A percentile compares a stretch with the other conserved stretches of the same genome.
Conservation (phyloP, 2,329 filamentous ascomycete genomes). For the Purpureocillium lavendulum region DNA sequence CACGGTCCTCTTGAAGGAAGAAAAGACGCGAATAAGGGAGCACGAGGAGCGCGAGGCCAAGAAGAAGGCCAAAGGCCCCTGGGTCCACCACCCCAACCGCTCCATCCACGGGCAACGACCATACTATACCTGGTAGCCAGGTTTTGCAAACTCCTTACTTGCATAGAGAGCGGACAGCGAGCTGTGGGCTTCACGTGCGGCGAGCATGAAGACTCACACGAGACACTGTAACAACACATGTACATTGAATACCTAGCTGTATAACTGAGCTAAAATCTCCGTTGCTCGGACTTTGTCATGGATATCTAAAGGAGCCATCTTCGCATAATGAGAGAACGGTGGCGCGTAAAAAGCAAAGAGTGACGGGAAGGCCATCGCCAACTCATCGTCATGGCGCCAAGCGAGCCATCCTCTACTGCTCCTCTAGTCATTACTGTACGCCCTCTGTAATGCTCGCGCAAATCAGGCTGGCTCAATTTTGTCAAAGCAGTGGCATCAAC, state of each 20-base stretch:
- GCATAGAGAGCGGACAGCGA: neutral
- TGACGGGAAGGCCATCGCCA: no score
- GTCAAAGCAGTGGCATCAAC: no score
- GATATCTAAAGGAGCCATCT: no score
- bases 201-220: neutral
- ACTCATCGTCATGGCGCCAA: no score
- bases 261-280: slow-evolving; percentile 12
- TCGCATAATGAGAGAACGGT: no score
- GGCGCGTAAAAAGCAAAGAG: no score
- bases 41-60: slow-evolving; percentile 71
- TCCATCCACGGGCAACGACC: slow-evolving; percentile 77
- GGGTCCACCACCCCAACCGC: slow-evolving; percentile 82
- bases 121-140: slow-evolving; percentile 77
- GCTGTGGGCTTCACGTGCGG: neutral
- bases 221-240: slow-evolving; percentile 23
- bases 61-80: slow-evolving; percentile 66
- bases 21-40: slow-evolving; percentile 78
- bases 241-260: slow-evolving; percentile 22
- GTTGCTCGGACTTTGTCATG: neutral
- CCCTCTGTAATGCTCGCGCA: no score
- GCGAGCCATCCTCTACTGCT: no score
- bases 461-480: no score
- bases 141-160: neutral
- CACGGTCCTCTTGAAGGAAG: slow-evolving; percentile 81
- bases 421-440: no score